Conservation (phyloP, 2,329 filamentous ascomycete genomes). For the Microcyclosporella mali region DNA sequence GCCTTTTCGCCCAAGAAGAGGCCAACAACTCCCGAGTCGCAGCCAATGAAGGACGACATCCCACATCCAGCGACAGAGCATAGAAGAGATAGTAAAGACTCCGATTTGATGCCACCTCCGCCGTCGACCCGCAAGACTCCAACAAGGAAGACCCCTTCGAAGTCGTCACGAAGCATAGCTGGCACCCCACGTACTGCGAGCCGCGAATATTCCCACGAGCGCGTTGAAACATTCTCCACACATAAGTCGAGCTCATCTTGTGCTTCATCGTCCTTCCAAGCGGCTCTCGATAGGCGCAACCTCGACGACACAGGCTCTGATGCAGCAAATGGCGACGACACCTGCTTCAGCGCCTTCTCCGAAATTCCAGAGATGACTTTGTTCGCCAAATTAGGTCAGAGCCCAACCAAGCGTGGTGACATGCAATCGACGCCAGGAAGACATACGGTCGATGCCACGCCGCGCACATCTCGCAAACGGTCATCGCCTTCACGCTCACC, state of each 20-base stretch:
- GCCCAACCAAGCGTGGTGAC: conserved; percentile 35
- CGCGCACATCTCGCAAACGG: conserved; percentile 44
- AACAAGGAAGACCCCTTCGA: conserved; percentile 26
- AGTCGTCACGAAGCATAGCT: conserved; percentile 18
- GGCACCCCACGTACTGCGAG: conserved; percentile 23
- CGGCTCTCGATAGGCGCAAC: conserved; percentile 22
- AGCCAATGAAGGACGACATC: conserved; percentile 5
- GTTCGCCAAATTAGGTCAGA: conserved; percentile 65
- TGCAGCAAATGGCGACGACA: conserved; percentile 53
- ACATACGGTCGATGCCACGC: conserved; percentile 38
- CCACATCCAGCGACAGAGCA: conserved; percentile 8
- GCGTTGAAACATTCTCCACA: conserved; percentile 1
- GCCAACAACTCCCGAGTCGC: conserved; percentile 20
- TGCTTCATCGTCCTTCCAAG: conserved; percentile 16
- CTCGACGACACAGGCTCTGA: conserved; percentile 4
- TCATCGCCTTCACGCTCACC: conserved; percentile 38
- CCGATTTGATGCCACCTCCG: conserved; percentile 29
- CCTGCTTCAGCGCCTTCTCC: conserved; percentile 80
- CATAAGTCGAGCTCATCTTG: conserved; percentile 6
- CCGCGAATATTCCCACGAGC: conserved; percentile 12
- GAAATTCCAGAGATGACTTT: conserved; percentile 82
- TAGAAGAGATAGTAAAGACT: conserved; percentile 23
- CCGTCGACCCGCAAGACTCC: conserved; percentile 25
- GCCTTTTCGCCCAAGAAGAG: conserved; percentile 19
- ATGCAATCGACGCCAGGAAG: conserved; percentile 20